Base-by-base conservation (phyloP, 2,329 filamentous ascomycete genomes). In the Venturia carpophila region DNA sequence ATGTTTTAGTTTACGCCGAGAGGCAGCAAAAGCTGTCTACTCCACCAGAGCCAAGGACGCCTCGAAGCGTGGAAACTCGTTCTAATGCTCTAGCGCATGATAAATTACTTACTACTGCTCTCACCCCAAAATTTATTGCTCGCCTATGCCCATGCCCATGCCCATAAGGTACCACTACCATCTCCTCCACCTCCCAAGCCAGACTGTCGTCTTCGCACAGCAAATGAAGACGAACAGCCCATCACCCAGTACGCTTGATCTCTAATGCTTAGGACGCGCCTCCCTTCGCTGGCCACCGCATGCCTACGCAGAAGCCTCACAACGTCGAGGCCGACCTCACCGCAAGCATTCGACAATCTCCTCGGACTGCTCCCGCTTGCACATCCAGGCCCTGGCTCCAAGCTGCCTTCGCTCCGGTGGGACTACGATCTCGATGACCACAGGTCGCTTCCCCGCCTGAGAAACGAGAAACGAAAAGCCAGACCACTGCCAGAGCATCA, bases 271-370 rank as follows among this genome's bases (percentile, higher is more conserved):
- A 21, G 60, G 27, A 58, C 52, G 27, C 30, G 52, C 27, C 52
- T 58, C 27, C 52, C 52, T 37, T 37, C 52, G 52, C 52, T 58
- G 52, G 52, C 30, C 6, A 17, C 52, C 19, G 52, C 52, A 58
- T 58, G 52, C 52, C 52, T 58, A 5, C 52, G 30, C 52, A 34
- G 52, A 34, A 58, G 27, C 52, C 52, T 58, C 52, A 34, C 52
- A 17, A 58, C 52, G 19, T 37, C 30, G 15, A 58, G 52, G 30
- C 52, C 52, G 24, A 3, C 30, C 52, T 58, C 52, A 15, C 52
- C 30, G 15, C 52, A 58, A 37, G 52, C 52, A 37, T n/a, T 34
- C 19, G 30, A 37, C 52, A 10, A 37, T 37, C 1, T 58, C 19
- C 52, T 58, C 52, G 27, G 27, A 21, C 15, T 58, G 6, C 52